Conservation (phyloP, 2,329 filamentous ascomycete species). For the Sclerotinia spermophila region DNA sequence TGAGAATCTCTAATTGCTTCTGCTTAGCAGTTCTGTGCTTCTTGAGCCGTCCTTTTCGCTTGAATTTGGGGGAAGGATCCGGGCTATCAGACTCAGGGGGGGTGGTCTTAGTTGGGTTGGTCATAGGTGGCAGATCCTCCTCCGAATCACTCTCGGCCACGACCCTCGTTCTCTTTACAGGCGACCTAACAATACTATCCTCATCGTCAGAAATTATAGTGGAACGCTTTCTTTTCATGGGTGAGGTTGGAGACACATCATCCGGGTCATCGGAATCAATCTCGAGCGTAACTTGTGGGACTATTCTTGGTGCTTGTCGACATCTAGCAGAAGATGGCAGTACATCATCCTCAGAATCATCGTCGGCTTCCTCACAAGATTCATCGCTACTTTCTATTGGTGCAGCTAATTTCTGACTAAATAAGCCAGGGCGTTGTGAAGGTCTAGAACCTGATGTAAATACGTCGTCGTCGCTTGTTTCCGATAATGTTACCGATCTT, state of each 20-base stretch:
- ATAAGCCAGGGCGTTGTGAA: conserved; percentile 9
- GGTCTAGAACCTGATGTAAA: conserved; percentile 9
- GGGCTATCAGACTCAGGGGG: conserved; percentile 26
- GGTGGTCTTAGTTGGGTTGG: conserved; percentile 14
- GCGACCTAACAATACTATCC: conserved; percentile 7
- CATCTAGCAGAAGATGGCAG: conserved; percentile 26
- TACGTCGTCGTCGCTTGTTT: conserved; percentile 21
- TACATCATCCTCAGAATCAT: conserved; percentile 24
- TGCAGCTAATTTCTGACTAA: neutral
- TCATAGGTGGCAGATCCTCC: neutral
- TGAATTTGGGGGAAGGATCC: neutral
- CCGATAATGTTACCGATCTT: conserved; percentile 14
- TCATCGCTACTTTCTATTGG: neutral
- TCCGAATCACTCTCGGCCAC: conserved; percentile 13
- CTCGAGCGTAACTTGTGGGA: conserved; percentile 9
- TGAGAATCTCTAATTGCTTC: conserved; percentile 42
- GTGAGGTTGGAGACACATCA: conserved; percentile 23
- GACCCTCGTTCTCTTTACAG: conserved; percentile 7
- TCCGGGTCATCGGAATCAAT: conserved; percentile 17
- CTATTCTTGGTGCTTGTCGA: neutral
- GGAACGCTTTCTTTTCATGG: conserved; percentile 22
- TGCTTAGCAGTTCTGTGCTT: conserved; percentile 41
- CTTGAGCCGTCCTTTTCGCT: conserved; percentile 20
- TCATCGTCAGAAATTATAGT: conserved; percentile 10
- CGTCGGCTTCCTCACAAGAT: neutral